Evolutionary conservation across 345 rosid genomes (phyloP).

Genomic region (Salix suchowensis): DNA sequence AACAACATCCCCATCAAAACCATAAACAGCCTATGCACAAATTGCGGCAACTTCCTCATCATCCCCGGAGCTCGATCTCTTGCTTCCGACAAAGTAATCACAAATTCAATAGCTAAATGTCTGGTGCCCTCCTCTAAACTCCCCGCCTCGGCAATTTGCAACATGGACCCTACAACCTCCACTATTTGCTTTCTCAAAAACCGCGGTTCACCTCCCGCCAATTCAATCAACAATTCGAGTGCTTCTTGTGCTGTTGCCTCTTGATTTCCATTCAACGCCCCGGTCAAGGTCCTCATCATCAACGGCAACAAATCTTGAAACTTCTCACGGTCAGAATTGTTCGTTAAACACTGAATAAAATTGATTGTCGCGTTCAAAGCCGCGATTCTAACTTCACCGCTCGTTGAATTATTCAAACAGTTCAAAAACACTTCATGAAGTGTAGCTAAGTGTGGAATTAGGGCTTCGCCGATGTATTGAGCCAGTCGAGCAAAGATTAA

Average conservation of each 20-base stretch:
- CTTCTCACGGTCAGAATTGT: constrained; percentile 66
- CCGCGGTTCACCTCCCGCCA: constrained; percentile 91
- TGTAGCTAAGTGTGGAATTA: constrained; percentile 66
- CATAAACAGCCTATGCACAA: constrained; percentile 71
- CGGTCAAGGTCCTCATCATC: constrained; percentile 87
- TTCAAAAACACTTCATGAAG: constrained; percentile 69
- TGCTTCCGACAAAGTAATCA: constrained; percentile 87
- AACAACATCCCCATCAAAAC: constrained; percentile 85
- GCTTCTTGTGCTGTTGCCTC: constrained; percentile 96
- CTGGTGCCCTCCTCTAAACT: constrained; percentile 87
- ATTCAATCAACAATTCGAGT: constrained; percentile 77
- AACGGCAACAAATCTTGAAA: constrained; percentile 91
- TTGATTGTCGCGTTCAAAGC: constrained; percentile 84
- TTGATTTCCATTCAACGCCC: constrained; percentile 69
- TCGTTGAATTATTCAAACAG: constrained; percentile 48
- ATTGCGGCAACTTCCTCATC: constrained; percentile 98
- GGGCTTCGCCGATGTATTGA: constrained; percentile 69
- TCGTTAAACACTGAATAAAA: constrained; percentile 69
- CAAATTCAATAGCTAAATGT: constrained; percentile 89
- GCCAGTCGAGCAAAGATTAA: constrained; percentile 79
- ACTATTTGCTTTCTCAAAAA: constrained; percentile 79
- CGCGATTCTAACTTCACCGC: constrained; percentile 79
- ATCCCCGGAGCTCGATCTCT: constrained; percentile 98
- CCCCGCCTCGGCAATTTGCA: constrained; percentile 95
- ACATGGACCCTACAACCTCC: constrained; percentile 86